These are phyloP conservation scores for Lasiosphaeris hirsuta DNA, from an alignment of 495 filamentous ascomycete species.

Conservation along the genomic window DNA sequence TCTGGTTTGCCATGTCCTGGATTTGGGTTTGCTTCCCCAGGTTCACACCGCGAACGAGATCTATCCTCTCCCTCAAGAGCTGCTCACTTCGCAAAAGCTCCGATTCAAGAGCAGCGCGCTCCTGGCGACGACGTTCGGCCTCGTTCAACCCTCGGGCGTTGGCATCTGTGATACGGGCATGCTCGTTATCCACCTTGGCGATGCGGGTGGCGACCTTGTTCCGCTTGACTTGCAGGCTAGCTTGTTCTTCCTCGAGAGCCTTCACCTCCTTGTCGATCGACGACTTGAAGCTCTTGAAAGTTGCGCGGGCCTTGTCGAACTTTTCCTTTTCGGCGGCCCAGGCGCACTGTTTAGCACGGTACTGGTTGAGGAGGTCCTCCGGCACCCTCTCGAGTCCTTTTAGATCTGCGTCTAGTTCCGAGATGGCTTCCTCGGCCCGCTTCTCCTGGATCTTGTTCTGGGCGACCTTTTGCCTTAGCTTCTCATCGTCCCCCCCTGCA, in stretches of 20 bases:
- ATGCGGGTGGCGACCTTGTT: constrained; percentile 75
- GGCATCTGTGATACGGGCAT: constrained; percentile 71
- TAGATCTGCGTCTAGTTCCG: constrained; percentile 58
- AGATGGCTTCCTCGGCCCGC: constrained; percentile 70
- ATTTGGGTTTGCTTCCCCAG: constrained; percentile 42
- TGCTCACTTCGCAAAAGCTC: constrained; percentile 60
- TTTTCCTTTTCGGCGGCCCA: constrained; percentile 63
- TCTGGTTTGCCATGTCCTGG: constrained; percentile 35
- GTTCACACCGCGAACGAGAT: constrained; percentile 33
- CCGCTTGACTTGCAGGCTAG: constrained; percentile 64
- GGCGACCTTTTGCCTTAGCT: constrained; percentile 72
- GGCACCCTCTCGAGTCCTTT: constrained; percentile 66
- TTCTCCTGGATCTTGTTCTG: constrained; percentile 77
- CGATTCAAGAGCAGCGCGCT: constrained; percentile 61
- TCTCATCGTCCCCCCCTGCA: constrained; percentile 77
- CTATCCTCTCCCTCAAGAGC: constrained; percentile 37
- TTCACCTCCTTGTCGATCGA: constrained; percentile 62
- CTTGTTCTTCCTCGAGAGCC: constrained; percentile 62
- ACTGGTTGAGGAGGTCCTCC: constrained; percentile 59
- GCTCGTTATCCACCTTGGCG: constrained; percentile 72
- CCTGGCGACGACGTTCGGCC: constrained; percentile 65
- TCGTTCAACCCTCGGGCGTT: constrained; percentile 73
- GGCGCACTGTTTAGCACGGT: constrained; percentile 55
- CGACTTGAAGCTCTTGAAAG: constrained; percentile 59
- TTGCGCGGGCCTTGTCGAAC: constrained; percentile 57